Evolutionary conservation across 768 basidiomycete genomes (phyloP).

Genomic region (Russula virescens): DNA sequence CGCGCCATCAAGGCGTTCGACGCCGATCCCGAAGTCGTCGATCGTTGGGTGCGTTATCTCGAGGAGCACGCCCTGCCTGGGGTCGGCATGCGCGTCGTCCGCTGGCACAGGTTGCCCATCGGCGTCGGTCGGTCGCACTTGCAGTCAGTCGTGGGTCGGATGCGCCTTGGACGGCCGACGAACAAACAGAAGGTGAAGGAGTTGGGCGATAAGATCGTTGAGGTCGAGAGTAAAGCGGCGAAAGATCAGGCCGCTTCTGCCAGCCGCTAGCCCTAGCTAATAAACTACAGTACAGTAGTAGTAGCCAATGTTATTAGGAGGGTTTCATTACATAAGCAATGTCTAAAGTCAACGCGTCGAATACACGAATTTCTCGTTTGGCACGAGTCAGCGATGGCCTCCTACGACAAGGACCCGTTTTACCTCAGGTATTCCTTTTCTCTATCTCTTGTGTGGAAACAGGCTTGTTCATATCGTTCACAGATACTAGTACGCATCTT

Average conservation of each 20-base stretch:
- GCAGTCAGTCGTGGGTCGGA: slow-evolving; percentile 33
- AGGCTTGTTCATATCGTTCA: background rate
- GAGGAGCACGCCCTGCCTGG: slow-evolving; percentile 71
- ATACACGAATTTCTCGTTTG: background rate
- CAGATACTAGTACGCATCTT: slow-evolving; percentile 45
- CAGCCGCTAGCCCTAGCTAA: too few relatives aligned
- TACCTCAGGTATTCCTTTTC: slow-evolving; percentile 19
- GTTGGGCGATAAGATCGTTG: slow-evolving; percentile 30
- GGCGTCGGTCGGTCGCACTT: slow-evolving; percentile 42
- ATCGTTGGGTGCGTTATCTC: slow-evolving; percentile 77
- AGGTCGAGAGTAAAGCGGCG: slow-evolving; percentile 30
- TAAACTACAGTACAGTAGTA: too few relatives aligned
- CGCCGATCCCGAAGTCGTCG: slow-evolving; percentile 69
- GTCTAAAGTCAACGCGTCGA: background rate
- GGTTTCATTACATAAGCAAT: slow-evolving; percentile 1
- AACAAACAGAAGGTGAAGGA: slow-evolving; percentile 33
- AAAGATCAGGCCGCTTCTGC: background rate
- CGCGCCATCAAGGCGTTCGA: slow-evolving; percentile 90
- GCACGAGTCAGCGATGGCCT: slow-evolving; percentile 13
- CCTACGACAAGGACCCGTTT: slow-evolving; percentile 25
- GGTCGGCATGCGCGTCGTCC: slow-evolving; percentile 78
- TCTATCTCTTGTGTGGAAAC: background rate
- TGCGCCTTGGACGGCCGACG: slow-evolving; percentile 31
- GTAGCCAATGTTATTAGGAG: too few relatives aligned
- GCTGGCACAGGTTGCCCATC: slow-evolving; percentile 63